A percentile compares a stretch with the other conserved stretches of the same genome.
Evolutionary conservation across 2,329 filamentous ascomycete genomes (phyloP).

Genomic region (Myriangium duriaei): DNA sequence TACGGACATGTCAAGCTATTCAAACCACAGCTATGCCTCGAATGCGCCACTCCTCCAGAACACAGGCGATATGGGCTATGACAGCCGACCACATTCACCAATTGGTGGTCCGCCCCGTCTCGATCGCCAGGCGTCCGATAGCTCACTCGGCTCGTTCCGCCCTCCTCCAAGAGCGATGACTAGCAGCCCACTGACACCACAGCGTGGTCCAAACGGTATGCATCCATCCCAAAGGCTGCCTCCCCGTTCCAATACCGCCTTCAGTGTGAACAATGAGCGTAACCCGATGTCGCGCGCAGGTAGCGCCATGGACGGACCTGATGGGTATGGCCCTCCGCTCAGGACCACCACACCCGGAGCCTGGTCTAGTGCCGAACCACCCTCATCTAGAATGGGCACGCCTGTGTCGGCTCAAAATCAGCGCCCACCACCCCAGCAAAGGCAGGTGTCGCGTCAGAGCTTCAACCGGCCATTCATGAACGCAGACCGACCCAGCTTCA

Average conservation of each 20-base stretch:
- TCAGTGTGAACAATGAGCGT: conserved; percentile 13
- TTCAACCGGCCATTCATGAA: conserved; percentile 8
- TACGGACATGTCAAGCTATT: conserved; percentile 32
- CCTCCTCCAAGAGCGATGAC: conserved; percentile 7
- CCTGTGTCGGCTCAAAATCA: conserved; percentile 12
- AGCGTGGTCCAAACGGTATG: conserved; percentile 1
- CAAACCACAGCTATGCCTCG: conserved; percentile 47
- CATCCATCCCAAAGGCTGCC: conserved; percentile 11
- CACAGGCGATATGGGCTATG: conserved; percentile 47
- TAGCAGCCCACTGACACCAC: conserved; percentile 5
- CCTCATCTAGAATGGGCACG: conserved; percentile 14
- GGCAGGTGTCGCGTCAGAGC: conserved; percentile 7
- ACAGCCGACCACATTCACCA: conserved; percentile 5
- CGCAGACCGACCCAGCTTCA: conserved; percentile 7
- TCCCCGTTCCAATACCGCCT: conserved; percentile 15
- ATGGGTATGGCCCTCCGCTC: conserved; percentile 11
- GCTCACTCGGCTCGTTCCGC: conserved; percentile 2
- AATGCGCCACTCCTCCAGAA: conserved; percentile 50
- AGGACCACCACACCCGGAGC: conserved; percentile 19
- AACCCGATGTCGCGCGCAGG: conserved; percentile 12
- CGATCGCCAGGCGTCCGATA: conserved; percentile 10
- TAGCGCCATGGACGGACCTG: conserved; percentile 12
- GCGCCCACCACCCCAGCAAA: conserved; percentile 17
- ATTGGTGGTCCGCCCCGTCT: conserved; percentile 4
- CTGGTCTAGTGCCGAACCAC: conserved; percentile 12